phyloP scores from a whole-genome alignment of 2,329 filamentous ascomycete genomes.

The Ophiocordyceps camponoti-rufipedis region DNA sequence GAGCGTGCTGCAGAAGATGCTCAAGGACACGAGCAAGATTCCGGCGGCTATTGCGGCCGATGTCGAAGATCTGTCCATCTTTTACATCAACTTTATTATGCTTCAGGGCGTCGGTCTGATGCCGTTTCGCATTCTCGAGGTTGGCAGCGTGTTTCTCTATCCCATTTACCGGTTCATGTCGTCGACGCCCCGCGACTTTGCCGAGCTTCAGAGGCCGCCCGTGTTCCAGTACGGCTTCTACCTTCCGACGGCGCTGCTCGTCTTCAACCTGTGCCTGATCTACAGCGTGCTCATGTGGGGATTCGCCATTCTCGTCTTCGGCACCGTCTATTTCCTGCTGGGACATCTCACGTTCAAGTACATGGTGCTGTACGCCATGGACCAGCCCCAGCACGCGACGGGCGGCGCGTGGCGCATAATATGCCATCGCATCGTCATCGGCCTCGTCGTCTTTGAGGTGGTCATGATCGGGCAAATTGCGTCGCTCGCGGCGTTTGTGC shows the following conservation, averaged over 20 bases:
- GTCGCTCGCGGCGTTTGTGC: constrained; percentile 51
- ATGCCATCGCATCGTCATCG: constrained; percentile 75
- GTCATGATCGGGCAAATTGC: constrained; percentile 81
- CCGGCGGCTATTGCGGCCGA: constrained; percentile 59
- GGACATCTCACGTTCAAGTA: constrained; percentile 92
- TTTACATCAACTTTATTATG: constrained; percentile 89
- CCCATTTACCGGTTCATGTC: constrained; percentile 62
- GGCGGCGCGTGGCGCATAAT: constrained; percentile 95
- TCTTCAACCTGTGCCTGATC: constrained; percentile 89
- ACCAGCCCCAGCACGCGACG: constrained; percentile 85
- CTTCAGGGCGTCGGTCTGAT: constrained; percentile 87
- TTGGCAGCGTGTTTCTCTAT: constrained; percentile 70
- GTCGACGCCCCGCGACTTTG: constrained; percentile 77
- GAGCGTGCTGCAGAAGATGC: constrained; percentile 49
- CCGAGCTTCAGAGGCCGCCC: constrained; percentile 63
- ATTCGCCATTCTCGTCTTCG: constrained; percentile 65
- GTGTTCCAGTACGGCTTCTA: constrained; percentile 94
- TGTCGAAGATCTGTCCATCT: constrained; percentile 55
- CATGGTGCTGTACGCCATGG: constrained; percentile 95
- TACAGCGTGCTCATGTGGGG: constrained; percentile 76
- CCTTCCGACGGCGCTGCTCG: constrained; percentile 75
- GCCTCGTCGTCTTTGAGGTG: constrained; percentile 73
- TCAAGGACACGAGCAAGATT: constrained; percentile 64
- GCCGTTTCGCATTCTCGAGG: constrained; percentile 78
- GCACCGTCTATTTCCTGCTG: constrained; percentile 64